Conservation (phyloP, 78 protist species). For the Dictyostelium purpureum region DNA sequence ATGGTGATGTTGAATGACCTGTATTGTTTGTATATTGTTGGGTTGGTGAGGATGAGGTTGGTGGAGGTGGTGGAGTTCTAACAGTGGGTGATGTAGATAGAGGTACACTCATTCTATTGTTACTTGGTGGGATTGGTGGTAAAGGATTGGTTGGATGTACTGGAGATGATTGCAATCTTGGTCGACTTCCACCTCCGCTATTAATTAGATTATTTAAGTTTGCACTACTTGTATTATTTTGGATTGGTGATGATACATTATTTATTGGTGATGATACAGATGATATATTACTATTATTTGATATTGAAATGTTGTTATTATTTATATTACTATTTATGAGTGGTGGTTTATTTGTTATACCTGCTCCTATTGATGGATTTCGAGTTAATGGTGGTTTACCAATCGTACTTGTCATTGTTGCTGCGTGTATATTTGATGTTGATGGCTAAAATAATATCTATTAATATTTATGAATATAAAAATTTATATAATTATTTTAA, state of each 20-base stretch:
- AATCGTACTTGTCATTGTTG: background rate
- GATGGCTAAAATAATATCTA: background rate
- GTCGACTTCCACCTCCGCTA: slow-evolving; percentile 12
- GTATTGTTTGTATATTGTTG: background rate
- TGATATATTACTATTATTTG: slow-evolving; percentile 10
- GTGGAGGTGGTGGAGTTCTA: slow-evolving; percentile 41
- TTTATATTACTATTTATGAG: background rate
- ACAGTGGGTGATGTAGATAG: background rate
- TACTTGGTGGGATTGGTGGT: slow-evolving; percentile 39
- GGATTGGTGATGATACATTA: background rate
- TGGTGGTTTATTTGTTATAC: slow-evolving; percentile 5
- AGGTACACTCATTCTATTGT: slow-evolving; percentile 33
- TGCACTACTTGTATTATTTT: background rate
- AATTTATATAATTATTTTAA: background rate
- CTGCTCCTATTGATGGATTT: slow-evolving; percentile 12
- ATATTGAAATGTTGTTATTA: background rate
- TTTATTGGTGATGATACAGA: background rate
- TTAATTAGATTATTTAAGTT: slow-evolving; percentile 1
- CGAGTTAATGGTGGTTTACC: slow-evolving; percentile 62
- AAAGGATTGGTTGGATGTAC: slow-evolving; percentile 58
- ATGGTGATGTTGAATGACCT: background rate
- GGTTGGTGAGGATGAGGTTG: background rate
- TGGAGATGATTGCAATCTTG: slow-evolving; percentile 50
- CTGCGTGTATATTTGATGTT: background rate
- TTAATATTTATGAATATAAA: background rate